Conservation (phyloP, 2,329 filamentous ascomycete species). For the Talaromyces atroroseus region DNA sequence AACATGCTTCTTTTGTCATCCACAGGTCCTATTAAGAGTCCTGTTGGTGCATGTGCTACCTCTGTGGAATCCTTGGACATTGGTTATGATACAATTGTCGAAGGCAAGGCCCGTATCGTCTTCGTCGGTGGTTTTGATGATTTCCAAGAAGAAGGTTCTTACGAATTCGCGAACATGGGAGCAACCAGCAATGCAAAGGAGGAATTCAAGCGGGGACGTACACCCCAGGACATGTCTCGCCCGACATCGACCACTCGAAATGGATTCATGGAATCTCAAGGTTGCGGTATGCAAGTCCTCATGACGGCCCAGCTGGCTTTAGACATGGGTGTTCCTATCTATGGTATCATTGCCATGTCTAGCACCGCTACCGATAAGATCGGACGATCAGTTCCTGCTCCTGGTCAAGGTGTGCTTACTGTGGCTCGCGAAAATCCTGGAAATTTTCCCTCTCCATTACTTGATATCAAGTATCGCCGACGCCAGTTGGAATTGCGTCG, state of each 20-base stretch:
- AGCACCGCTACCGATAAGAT: constrained; percentile 99
- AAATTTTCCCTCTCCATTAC: constrained; percentile 89
- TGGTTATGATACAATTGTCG: constrained; percentile 96
- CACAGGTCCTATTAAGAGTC: constrained; percentile 96
- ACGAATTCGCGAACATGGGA: constrained; percentile 99
- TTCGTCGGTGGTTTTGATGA: constrained; percentile 98
- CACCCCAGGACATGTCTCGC: constrained; percentile 94
- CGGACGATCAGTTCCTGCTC: constrained; percentile 91
- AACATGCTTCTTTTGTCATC: constrained; percentile 98
- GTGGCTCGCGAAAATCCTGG: constrained; percentile 84
- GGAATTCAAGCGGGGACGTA: constrained; percentile 91
- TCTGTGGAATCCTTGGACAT: constrained; percentile 96
- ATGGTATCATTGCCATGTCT: constrained; percentile 87
- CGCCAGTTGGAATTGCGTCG: constrained; percentile 91
- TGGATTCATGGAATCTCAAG: constrained; percentile 99
- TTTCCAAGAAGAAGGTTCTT: constrained; percentile 98
- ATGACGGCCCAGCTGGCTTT: constrained; percentile 95
- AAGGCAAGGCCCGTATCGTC: constrained; percentile 95
- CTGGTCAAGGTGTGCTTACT: constrained; percentile 93
- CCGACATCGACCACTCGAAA: constrained; percentile 94
- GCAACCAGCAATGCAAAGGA: constrained; percentile 97
- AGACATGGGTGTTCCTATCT: constrained; percentile 98
- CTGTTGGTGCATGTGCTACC: constrained; percentile 94
- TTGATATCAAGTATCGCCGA: constrained; percentile 96
- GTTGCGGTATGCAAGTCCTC: constrained; percentile 95